Evolutionary conservation across 441 rosid genomes (phyloP), one percentile per base, ranked within the genome.

Genomic region (Erysimum cheiri): DNA sequence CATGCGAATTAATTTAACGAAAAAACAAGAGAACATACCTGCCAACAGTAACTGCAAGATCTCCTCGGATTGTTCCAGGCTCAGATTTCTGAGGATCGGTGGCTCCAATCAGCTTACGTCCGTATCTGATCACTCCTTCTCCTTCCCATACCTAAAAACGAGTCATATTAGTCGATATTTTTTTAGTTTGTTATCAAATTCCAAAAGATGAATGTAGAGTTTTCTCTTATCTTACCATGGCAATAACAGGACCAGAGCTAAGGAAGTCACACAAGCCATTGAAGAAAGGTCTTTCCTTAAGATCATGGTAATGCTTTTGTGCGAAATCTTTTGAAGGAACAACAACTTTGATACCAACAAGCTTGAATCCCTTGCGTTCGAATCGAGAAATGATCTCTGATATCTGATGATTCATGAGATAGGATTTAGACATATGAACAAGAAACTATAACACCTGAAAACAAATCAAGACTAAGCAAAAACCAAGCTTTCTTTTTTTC

Each of bases 51-150:
- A 94, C 94, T 0, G 98, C 98, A 11, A 94, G 87, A 83, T 94
- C 98, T 19, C 98, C 98, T 70, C 98, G 78, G 85, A 94, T 94
- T 1, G 98, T 94, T 74, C 98, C 98, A 0, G 97, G 96, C 75
- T 94, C 98, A 9, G 98, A 94, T 77, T 94, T 94, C 82, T 88
- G 93, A 61, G 98, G 98, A 77, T 94, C 98, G 2, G 98, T 94
- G 36, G 97, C 97, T 75, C 97, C 98, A 2, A 94, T 94, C 66
- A 94, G 92, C 77, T 91, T 94, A 72, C 98, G 78, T 39, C 98
- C 96, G 15, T 94, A 94, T 63, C 72, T 87, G 10, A 91, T 91
- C 76, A 88, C 98, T 12, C 96, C 98, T 77, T 94, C 98, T 72
- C 98, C 98, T 82, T 91, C 99, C 99, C 99, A 94, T 13, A 94